These are phyloP conservation scores for Calocybe gangraenosa DNA, from an alignment of 768 basidiomycete genomes.

Conservation along the genomic window DNA sequence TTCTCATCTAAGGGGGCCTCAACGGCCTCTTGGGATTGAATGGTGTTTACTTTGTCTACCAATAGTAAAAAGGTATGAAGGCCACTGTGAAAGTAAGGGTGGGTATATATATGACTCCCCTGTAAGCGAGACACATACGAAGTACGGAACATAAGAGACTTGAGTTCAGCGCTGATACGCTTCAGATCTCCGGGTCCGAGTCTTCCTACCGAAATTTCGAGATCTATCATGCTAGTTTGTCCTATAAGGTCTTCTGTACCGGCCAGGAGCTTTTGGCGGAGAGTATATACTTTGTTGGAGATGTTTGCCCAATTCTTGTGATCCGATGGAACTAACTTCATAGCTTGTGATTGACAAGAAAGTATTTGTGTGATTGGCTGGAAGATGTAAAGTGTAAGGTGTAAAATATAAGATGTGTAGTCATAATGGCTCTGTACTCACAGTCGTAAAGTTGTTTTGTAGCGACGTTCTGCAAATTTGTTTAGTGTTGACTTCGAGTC, in stretches of 20 bases:
- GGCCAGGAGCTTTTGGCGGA: conserved; percentile 25
- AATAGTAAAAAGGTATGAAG: conserved; percentile 35
- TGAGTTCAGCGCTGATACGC: conserved; percentile 33
- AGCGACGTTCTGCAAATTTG: conserved; percentile 22
- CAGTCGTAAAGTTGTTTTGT: conserved; percentile 24
- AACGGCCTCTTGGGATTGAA: conserved; percentile 18
- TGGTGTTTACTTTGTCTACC: conserved; percentile 27
- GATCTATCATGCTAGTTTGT: conserved; percentile 34
- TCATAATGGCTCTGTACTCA: no score
- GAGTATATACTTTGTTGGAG: conserved; percentile 19
- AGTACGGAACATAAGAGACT: conserved; percentile 33
- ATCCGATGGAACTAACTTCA: conserved; percentile 30
- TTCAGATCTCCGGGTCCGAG: conserved; percentile 39
- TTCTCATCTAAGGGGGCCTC: conserved; percentile 10
- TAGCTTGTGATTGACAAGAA: conserved; percentile 27
- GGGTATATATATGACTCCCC: not conserved
- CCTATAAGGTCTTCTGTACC: conserved; percentile 28
- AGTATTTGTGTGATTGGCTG: conserved; percentile 32
- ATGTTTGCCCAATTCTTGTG: conserved; percentile 27
- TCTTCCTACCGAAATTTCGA: conserved; percentile 39
- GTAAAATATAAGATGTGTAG: not conserved
- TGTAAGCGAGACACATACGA: conserved; percentile 21
- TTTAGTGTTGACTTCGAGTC: not conserved
- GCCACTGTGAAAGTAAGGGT: conserved; percentile 20
- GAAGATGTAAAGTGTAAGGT: not conserved